Base-by-base conservation (phyloP, 2,329 filamentous ascomycete species). In the Dactylellina cionopaga region DNA sequence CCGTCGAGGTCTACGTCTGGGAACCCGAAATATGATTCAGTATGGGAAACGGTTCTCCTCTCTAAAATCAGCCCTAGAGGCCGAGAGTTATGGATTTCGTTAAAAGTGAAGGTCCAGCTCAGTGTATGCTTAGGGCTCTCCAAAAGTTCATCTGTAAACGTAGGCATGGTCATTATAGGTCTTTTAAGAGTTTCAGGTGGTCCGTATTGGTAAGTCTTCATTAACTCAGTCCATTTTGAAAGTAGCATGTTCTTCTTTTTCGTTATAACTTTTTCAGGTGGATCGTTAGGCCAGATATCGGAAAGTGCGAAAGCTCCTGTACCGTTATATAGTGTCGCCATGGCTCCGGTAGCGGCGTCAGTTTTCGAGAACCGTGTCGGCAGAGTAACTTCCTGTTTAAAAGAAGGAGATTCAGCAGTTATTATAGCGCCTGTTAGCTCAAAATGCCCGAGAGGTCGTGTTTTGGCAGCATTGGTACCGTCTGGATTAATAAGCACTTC, bases 41-140 rank as follows among this genome's bases (percentile, higher is more conserved):
- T 29, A 3, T 54, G 10, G 5, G 49, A 19, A 39, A 5, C 31
- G 13, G 10, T 54, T 4, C 10, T 39, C n/a, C 49, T 6, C 24
- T 54, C 49, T 9, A 54, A 17, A 19, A 54, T 17, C 4, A 54
- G 15, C 5, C 49, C 49, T 11, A 25, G 7, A 19, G 49, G 4
- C 15, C 49, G 10, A 19, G 3, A 2, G 49, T 54, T 37, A 6
- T 54, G 27, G n/a, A 15, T 54, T 17, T 54, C 49, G 19, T 54
- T 54, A 29, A 54, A 54, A n/a, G 49, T 37, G 3, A 37, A 19
- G 9, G 49, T 54, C 49, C 49, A 54, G 11, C 13, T 37, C 11
- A 54, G 15, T 7, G 22, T 51, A 17, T 51, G 25, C 25, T 19
- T 24, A 3, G 46, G 22, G 24, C 10, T 10, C 11, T 47, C 19